Base-by-base conservation (phyloP, 306 rosid genomes). In the Begonia fuchsioides region DNA sequence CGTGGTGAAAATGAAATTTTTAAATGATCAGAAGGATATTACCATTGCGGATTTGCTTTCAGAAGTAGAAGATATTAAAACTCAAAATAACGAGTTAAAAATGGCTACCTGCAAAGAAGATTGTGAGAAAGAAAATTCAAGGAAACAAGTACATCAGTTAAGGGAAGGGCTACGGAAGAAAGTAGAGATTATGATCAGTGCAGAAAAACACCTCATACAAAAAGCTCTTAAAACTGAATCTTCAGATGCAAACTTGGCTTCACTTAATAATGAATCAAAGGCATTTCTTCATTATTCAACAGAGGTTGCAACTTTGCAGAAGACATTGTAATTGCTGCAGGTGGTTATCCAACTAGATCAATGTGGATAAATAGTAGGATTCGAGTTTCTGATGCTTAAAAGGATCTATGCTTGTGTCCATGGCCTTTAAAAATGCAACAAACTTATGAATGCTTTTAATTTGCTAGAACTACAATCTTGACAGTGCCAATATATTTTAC, bases 91-190 rank as follows among this genome's bases (percentile, higher is more conserved):
- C 12, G 81, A 80, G 67, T 59, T 73, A 38, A 68, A 58, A 52
- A 74, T 56, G 15, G 62, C 62, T 49, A 57, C 78, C 60, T 55
- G 50, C n/a, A 73, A 49, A 44, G 87, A 80, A 72, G 68, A 72
- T 32, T 49, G 54, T 58, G 83, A 70, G 66, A 83, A 80, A 63
- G 86, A 74, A 68, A 56, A 43, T 54, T 63, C 77, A 68, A 72
- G 63, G 75, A 72, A 77, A 65, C 71, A 80, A 16, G 44, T 70
- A 68, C 43, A 66, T 67, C 81, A 80, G 13, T 68, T 84, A 47
- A 71, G 72, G 67, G 68, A 75, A 45, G 92, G 75, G 60, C 64
- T 77, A 53, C 71, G 69, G 72, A 80, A 70, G 61, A 76, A 84
- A 68, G 83, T 69, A 57, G 62, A 63, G 18, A 81, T 71, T 54